Percentiles rank a stretch among this genome's conserved stretches.
These are phyloP conservation scores for Mycena galopus DNA, from an alignment of 768 basidiomycete species.

Conservation along the genomic window DNA sequence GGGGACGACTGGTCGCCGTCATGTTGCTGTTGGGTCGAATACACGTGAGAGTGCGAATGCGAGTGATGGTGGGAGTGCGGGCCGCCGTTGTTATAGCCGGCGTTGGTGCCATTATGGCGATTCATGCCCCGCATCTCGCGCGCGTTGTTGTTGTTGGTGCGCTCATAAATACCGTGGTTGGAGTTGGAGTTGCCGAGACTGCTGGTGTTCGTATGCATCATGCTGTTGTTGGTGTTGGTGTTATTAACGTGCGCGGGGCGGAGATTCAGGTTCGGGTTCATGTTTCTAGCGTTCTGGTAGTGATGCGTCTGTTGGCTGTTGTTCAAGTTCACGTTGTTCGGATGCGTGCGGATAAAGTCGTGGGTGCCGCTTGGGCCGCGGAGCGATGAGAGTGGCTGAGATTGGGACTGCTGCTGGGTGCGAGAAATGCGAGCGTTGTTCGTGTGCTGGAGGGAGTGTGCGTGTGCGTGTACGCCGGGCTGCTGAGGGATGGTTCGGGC, in stretches of 20 bases:
- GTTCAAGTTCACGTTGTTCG: not conserved
- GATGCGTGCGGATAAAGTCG: constrained; percentile 18
- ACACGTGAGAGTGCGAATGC: constrained; percentile 40
- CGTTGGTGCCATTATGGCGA: constrained; percentile 30
- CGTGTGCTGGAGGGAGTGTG: constrained; percentile 25
- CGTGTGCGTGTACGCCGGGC: constrained; percentile 4
- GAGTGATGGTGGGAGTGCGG: constrained; percentile 38
- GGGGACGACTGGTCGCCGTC: constrained; percentile 59
- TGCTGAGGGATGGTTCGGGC: constrained; percentile 16
- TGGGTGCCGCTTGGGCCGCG: constrained; percentile 23
- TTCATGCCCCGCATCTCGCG: constrained; percentile 11
- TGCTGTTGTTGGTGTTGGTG: constrained; percentile 14
- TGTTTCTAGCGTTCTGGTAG: constrained; percentile 29
- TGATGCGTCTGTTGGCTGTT: constrained; percentile 23
- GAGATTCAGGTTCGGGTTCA: constrained; percentile 4
- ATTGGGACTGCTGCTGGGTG: constrained; percentile 10
- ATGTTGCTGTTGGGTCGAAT: constrained; percentile 29
- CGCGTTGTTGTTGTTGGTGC: constrained; percentile 6
- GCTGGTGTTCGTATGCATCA: constrained; percentile 31
- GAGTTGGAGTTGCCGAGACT: constrained; percentile 28
- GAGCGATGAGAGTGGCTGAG: constrained; percentile 8
- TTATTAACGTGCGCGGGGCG: constrained; percentile 23
- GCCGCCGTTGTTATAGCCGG: constrained; percentile 25
- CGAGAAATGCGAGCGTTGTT: constrained; percentile 30
- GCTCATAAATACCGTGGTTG: constrained; percentile 34